A percentile compares a stretch with the other conserved stretches of the same genome.
Conservation (phyloP, 2,329 filamentous ascomycete genomes). For the Colletotrichum liaoningense region DNA sequence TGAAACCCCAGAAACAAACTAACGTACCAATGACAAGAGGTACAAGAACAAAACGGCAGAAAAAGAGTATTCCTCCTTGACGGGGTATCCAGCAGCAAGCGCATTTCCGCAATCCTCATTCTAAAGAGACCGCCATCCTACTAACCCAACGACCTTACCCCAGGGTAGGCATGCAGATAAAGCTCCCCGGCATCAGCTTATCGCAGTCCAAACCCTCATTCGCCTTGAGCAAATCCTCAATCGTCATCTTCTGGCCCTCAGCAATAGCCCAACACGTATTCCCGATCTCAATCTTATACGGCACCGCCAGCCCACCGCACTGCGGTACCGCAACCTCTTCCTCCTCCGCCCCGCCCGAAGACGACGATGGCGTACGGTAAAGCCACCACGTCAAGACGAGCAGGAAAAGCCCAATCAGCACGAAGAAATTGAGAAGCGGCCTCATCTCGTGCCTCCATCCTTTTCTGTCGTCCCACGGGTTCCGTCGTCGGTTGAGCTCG, state of each 20-base stretch:
- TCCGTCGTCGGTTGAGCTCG: constrained; percentile 6
- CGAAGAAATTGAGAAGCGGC: constrained; percentile 69
- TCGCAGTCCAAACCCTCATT: constrained; percentile 63
- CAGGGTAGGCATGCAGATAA: constrained; percentile 56
- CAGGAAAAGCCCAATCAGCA: constrained; percentile 63
- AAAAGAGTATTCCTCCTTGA: background rate
- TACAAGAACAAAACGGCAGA: background rate
- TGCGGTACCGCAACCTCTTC: constrained; percentile 3
- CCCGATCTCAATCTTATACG: constrained; percentile 55
- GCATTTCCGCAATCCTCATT: background rate
- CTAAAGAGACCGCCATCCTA: background rate
- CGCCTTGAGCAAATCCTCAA: constrained; percentile 57
- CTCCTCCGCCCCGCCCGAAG: constrained; percentile 30
- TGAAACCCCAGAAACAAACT: background rate
- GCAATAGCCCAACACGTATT: constrained; percentile 67
- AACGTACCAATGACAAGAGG: background rate
- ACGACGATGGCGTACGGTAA: constrained; percentile 41
- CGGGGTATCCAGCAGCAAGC: constrained; percentile 3
- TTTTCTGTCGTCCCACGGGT: constrained; percentile 39
- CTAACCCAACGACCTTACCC: background rate
- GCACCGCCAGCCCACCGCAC: constrained; percentile 32
- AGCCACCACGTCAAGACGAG: constrained; percentile 63
- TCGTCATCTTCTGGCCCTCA: constrained; percentile 51
- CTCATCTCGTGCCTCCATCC: constrained; percentile 64
- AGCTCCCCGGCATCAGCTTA: constrained; percentile 51